Evolutionary conservation across 1,139 yeast species (phyloP), one percentile per base, ranked within the genome.

Genomic region (Saccharomyces hybrid): DNA sequence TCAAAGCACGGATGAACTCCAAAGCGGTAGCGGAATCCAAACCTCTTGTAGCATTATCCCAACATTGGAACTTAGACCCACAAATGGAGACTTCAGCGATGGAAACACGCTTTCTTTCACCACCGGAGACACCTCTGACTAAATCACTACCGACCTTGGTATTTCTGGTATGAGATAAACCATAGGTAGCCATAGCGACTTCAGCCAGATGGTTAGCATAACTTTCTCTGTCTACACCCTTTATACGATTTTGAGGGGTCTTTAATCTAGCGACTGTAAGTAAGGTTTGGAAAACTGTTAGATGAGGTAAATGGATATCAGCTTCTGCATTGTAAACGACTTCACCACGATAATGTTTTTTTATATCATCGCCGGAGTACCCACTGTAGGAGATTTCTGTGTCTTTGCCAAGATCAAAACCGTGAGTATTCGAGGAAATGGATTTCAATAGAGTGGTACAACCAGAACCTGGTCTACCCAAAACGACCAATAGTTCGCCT

Each of bases 381-480:
- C 82, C 82, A 58, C 76, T 78, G 62, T 76, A 78, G 32, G 74
- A 60, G 49, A 75, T 66, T 28, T 60, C 52, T 2, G 62, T 49
- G 27, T 60, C 65, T 34, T 74, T 68, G 53, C 77, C 82, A 48
- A 85, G 64, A 46, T 79, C 71, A 66, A 84, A 86, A 52, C 91
- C 93, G 66, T 83, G 80, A 4, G 90, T 84, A 59, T 82, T 80
- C 46, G 84, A 71, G 9, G 88, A 78, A 58, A 86, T 76, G 0
- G 91, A 78, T 64, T 84, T 85, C 63, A 86, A 72, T 51, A 85
- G 76, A 2, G 95, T 85, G 1, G 93, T 79, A 70, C 93, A 86
- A 54, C 95, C 95, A 34, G 88, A 80, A 67, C 91, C 91, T 0
- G 91, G 91, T 68, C 89, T 79, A 52, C 91, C 91, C 34, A 85